Evolutionary conservation across 768 basidiomycete species (phyloP), one percentile per base, ranked within the genome.

Genomic region (Suillus decipiens): DNA sequence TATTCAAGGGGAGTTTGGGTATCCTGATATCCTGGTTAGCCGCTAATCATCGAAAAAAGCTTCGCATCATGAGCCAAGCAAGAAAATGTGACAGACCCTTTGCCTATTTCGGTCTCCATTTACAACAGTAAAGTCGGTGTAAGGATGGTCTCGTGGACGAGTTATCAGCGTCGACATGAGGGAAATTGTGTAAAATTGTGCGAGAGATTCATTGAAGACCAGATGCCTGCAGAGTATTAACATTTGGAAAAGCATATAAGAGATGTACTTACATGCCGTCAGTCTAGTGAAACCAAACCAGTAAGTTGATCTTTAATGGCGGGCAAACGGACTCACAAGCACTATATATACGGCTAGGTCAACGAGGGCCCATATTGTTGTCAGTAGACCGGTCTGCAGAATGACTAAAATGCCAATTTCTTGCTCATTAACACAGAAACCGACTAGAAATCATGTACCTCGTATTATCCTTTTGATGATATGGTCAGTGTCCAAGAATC

Each of bases 371-470:
- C 73, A 76, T 22, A 80, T 57, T 33, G 78, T 66, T n/a, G 79
- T 81, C 14, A 80, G 41, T 10, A 76, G 34, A 37, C 80, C 79
- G 0, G 77, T 80, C 39, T 80, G 79, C 12, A 80, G 64, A 5
- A 79, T 79, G 41, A 78, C 78, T 80, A 59, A n/a, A 28, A 56
- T 28, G 10, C 48, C n/a, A 56, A 59, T 34, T 33, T 28, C 33
- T 37, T 6, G 53, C 31, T 56, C n/a, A 59, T 15, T 58, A 24
- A 15, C 59, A 61, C 15, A 33, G 12, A 5, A 58, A 48, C 37
- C 17, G 14, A 31, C 51, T 22, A 1, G 31, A 50, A 39, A 17
- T 7, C 22, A 63, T 50, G 15, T 54, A 77, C 77, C 62, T 60
- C 73, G 66, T 60, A 78, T 78, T 36, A 81, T 78, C 47, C 68